A percentile compares a stretch with the other conserved stretches of the same genome.
Conservation (phyloP, 75 land plant species). For the Chamaecyparis obtusa region DNA sequence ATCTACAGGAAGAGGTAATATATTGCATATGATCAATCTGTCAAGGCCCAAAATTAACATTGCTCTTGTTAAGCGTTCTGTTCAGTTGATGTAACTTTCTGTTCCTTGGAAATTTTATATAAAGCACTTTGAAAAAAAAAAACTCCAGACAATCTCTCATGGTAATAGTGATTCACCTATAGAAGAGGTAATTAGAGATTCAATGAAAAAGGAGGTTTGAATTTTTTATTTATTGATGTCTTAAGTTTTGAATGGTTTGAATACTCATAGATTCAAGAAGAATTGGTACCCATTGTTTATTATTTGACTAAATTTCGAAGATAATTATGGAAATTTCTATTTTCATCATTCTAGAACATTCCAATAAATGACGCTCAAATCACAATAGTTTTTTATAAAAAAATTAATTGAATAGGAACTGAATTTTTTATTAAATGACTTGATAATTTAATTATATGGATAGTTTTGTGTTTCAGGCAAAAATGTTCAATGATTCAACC, state of each 20-base stretch:
- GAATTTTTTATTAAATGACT: neutral
- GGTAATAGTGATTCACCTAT: neutral
- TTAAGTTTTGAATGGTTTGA: neutral
- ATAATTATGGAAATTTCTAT: neutral
- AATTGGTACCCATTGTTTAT: neutral
- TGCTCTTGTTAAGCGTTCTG: no score
- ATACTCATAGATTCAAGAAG: neutral
- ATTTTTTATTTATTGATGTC: neutral
- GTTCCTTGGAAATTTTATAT: no score
- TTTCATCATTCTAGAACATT: neutral
- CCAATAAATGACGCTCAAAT: neutral
- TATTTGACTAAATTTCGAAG: neutral
- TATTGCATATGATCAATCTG: no score
- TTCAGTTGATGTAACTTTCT: no score
- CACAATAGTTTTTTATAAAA: neutral
- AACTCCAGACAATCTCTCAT: neutral
- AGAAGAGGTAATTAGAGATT: neutral
- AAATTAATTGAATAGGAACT: neutral
- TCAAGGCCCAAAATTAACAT: no score
- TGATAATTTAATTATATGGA: neutral
- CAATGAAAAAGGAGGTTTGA: neutral
- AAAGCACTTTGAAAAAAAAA: no score
- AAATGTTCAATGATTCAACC: constrained; percentile 76
- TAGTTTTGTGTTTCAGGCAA: constrained; percentile 55
- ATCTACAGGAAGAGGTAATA: no score